A percentile compares a stretch with the other conserved stretches of the same genome.
phyloP scores from a whole-genome alignment of 495 filamentous ascomycete genomes.

The Astrocystis sublimbata region DNA sequence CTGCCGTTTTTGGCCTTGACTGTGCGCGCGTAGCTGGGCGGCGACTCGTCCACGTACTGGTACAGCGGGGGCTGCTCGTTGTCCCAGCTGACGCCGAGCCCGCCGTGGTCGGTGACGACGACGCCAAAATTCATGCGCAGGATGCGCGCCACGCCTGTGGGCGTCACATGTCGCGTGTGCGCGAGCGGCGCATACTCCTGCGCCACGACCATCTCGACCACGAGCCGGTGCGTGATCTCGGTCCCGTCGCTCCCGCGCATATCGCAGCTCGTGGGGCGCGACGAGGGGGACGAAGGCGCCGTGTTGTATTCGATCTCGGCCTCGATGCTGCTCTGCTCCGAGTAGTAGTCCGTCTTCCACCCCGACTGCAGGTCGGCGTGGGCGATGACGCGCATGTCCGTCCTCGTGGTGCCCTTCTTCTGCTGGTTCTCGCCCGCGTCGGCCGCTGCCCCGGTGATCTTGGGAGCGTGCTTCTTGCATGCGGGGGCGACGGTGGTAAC shows the following conservation, averaged over 20 bases:
- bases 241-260: conserved; percentile 77
- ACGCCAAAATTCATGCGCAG: conserved; percentile 89
- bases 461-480: conserved; percentile 74
- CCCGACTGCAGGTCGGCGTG: conserved; percentile 74
- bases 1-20: conserved; percentile 27
- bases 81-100: conserved; percentile 95
- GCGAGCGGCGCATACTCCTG: conserved; percentile 83
- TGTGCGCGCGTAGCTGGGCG: conserved; percentile 65
- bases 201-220: conserved; percentile 91
- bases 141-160: conserved; percentile 88
- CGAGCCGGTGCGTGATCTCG: conserved; percentile 75
- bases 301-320: conserved; percentile 78
- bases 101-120: conserved; percentile 76
- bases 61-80: conserved; percentile 95
- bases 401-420: conserved; percentile 75
- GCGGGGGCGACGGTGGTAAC: conserved; percentile 77
- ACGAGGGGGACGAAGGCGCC: conserved; percentile 50
- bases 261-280: conserved; percentile 60
- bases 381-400: conserved; percentile 74
- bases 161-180: conserved; percentile 69
- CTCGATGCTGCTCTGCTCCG: conserved; percentile 67
- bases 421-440: conserved; percentile 22
- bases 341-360: conserved; percentile 98
- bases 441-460: conserved; percentile 46
- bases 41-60: conserved; percentile 86